Base-by-base conservation (phyloP, 495 filamentous ascomycete species). In the Penicillium desertorum region DNA sequence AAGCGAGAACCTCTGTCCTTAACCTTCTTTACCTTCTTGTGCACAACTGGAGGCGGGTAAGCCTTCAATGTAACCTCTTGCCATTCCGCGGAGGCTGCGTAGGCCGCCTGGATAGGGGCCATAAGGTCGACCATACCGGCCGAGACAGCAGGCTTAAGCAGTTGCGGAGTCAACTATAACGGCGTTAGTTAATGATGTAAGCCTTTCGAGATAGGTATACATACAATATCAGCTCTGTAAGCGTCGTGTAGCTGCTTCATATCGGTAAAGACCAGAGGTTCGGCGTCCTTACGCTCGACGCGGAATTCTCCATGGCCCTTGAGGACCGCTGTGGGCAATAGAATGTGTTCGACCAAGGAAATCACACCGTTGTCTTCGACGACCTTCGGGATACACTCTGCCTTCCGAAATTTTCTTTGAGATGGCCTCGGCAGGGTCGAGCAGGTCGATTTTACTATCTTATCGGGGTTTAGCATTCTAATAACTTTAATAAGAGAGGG, bases 301-400 rank as follows among this genome's bases (percentile, higher is more conserved):
- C 37, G 45, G 59, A 70, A 70, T 34, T 59, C 58, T 17, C 50
- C 37, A 5, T 54, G 19, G 27, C 61, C 66, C n/a, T 55, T 45
- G 10, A 68, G 56, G 23, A 71, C 66, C 9, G 80, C 67, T 16
- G 85, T 85, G 3, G 88, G 88, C 25, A 96, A 78, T 9, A 95
- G 75, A 17, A 96, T 89, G 61, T 82, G 86, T 67, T 95, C 89
- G 37, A 90, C 82, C 54, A 95, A 90, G 0, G 83, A 78, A 8
- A 94, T 69, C 7, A 95, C 69, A 12, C 91, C 91, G 65, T 96
- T 96, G 9, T 82, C 89, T 58, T 92, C 88, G 10, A 88, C 74
- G 32, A 86, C 79, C 62, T 83, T 79, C 3, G 91, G 91, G 34
- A 80, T 79, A 22, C 86, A 29, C 39, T 83, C 77, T 10, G 90